phyloP scores from a whole-genome alignment of 1,284 basidiomycete species.

The Singerocomus rubriflavus region DNA sequence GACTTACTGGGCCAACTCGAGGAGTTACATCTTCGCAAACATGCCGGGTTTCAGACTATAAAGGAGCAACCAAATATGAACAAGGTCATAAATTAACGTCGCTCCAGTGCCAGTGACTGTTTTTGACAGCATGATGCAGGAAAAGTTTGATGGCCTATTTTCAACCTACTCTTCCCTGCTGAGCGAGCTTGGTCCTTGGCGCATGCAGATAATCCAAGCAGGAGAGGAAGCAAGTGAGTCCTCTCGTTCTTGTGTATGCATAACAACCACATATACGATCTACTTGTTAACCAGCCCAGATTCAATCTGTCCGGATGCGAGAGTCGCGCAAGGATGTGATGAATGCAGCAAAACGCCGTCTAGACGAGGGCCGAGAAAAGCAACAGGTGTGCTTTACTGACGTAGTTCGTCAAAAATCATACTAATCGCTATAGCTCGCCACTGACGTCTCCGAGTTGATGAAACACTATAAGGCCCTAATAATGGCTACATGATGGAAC shows the following conservation, averaged over 20 bases:
- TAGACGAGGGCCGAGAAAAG: slow-evolving; percentile 41
- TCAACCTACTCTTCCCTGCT: slow-evolving; percentile 32
- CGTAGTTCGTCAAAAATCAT: background rate
- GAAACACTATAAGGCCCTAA: slow-evolving; percentile 44
- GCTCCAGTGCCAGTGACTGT: background rate
- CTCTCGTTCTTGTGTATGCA: background rate
- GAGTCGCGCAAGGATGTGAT: slow-evolving; percentile 38
- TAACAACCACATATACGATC: slow-evolving; percentile 10
- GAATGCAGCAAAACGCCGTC: slow-evolving; percentile 34
- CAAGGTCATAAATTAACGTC: slow-evolving; percentile 18
- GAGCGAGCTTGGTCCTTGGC: slow-evolving; percentile 36
- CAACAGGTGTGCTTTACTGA: slow-evolving; percentile 34
- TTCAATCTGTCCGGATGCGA: slow-evolving; percentile 33
- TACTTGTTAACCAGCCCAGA: slow-evolving; percentile 30
- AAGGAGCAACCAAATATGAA: slow-evolving; percentile 10
- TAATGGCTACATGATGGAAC: slow-evolving; percentile 26
- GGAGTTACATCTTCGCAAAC: slow-evolving; percentile 20
- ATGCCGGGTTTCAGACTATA: slow-evolving; percentile 5
- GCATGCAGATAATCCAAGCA: slow-evolving; percentile 35
- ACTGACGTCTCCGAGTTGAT: slow-evolving; percentile 42
- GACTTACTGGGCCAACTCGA: slow-evolving; percentile 24
- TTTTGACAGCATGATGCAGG: slow-evolving; percentile 29
- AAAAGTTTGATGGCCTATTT: slow-evolving; percentile 32
- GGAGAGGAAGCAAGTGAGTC: slow-evolving; percentile 38
- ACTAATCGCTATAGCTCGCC: slow-evolving; percentile 32